Evolutionary conservation across 805 yeast genomes (phyloP).

Genomic region (Candida ovalis): DNA sequence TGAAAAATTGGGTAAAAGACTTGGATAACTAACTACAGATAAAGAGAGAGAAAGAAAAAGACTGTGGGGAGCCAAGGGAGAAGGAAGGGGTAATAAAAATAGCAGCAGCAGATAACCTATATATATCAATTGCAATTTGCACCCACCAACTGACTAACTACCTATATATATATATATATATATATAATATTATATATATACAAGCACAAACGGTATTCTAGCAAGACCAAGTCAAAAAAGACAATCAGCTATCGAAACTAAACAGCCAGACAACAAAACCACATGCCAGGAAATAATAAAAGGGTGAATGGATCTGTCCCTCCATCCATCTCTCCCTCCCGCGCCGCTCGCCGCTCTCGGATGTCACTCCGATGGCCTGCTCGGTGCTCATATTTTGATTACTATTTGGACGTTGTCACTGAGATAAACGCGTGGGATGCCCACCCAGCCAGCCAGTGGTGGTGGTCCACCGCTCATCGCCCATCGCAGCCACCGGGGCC

Average conservation of each 20-base stretch:
- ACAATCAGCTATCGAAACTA: too few species aligned
- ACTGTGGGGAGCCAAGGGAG: too few species aligned
- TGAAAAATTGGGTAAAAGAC: too few species aligned
- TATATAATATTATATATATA: not conserved
- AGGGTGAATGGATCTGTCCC: conserved; percentile 1
- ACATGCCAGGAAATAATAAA: not conserved
- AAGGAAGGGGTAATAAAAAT: too few species aligned
- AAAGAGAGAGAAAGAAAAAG: not conserved
- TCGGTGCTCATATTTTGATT: not conserved
- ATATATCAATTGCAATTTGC: too few species aligned
- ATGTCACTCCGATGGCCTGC: not conserved
- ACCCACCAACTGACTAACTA: too few species aligned
- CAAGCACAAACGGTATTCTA: not conserved
- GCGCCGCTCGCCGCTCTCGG: not conserved
- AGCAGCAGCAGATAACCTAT: too few species aligned
- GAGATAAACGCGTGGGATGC: too few species aligned
- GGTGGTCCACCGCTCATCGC: too few species aligned
- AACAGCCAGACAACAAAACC: too few species aligned
- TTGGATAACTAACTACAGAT: not conserved
- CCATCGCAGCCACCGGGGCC: too few species aligned
- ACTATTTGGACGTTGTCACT: not conserved
- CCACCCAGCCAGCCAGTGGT: too few species aligned
- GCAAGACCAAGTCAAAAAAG: not conserved
- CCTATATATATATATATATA: not conserved
- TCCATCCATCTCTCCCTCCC: not conserved